Conservation (phyloP, 1,284 basidiomycete genomes). For the Wallemia hederae region DNA sequence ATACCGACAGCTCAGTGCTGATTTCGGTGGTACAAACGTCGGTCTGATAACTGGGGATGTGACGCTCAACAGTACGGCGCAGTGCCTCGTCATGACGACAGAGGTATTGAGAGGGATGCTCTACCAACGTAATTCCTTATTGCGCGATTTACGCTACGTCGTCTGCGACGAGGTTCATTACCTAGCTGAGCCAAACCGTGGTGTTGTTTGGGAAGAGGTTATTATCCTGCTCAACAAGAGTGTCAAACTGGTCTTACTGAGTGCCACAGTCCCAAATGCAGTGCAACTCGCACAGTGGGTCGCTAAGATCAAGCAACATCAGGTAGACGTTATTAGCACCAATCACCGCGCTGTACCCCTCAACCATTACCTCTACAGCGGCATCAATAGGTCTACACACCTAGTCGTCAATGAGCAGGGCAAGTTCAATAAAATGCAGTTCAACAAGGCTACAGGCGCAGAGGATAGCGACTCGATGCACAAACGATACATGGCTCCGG, state of each 20-base stretch:
- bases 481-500: background rate
- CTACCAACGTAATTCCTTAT: conserved; percentile 95
- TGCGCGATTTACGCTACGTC: conserved; percentile 99
- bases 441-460: conserved; percentile 94
- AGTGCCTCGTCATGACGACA: conserved; percentile 96
- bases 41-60: conserved; percentile 99
- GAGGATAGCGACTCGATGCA: conserved; percentile 27
- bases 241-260: conserved; percentile 92
- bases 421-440: conserved; percentile 89
- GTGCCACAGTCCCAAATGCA: conserved; percentile 97
- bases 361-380: conserved; percentile 92
- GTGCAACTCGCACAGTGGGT: conserved; percentile 99
- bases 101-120: conserved; percentile 95
- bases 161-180: conserved; percentile 99
- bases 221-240: conserved; percentile 88
- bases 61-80: conserved; percentile 92
- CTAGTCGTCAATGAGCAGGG: conserved; percentile 92
- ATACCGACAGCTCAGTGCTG: conserved; percentile 85
- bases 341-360: conserved; percentile 94
- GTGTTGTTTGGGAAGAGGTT: conserved; percentile 40
- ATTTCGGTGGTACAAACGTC: conserved; percentile 91
- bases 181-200: conserved; percentile 57
- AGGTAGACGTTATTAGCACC: conserved; percentile 96
- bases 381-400: conserved; percentile 85
- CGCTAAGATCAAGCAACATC: conserved; percentile 82